Evolutionary conservation across 73 alveolate species (phyloP).

Genomic region (Tetrahymena elliotti): DNA sequence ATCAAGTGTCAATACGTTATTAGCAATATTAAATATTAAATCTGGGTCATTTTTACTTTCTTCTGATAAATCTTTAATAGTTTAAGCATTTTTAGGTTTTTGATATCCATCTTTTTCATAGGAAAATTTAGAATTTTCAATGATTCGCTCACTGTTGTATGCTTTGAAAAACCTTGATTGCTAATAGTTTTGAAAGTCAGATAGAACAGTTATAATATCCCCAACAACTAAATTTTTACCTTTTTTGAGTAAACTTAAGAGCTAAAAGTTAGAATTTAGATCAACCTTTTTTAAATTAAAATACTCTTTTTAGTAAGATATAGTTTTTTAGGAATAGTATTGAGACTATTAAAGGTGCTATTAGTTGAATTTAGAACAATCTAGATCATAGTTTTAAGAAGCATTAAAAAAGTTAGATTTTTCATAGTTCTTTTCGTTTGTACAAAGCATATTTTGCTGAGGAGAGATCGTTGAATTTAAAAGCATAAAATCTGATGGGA

Average conservation of each 20-base stretch:
- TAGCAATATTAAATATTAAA: not conserved
- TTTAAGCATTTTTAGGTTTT: not conserved
- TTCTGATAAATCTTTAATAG: too few relatives aligned
- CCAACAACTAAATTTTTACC: not conserved
- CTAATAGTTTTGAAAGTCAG: not conserved
- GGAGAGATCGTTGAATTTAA: not conserved
- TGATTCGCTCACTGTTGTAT: not conserved
- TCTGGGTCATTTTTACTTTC: not conserved
- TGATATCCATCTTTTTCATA: not conserved
- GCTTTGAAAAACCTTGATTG: not conserved
- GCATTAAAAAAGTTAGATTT: not conserved
- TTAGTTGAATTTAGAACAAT: not conserved
- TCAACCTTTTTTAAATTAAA: not conserved
- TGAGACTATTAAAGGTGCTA: not conserved
- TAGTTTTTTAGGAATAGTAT: not conserved
- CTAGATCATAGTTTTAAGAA: not conserved
- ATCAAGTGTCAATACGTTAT: not conserved
- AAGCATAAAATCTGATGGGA: not conserved
- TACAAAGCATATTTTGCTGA: not conserved
- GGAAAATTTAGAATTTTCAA: not conserved
- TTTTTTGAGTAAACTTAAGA: not conserved
- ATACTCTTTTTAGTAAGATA: not conserved
- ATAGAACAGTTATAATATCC: not conserved
- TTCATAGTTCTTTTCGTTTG: not conserved
- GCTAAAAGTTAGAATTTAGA: not conserved